Base-by-base conservation (phyloP, 768 basidiomycete species). In the Tricholoma sp. region DNA sequence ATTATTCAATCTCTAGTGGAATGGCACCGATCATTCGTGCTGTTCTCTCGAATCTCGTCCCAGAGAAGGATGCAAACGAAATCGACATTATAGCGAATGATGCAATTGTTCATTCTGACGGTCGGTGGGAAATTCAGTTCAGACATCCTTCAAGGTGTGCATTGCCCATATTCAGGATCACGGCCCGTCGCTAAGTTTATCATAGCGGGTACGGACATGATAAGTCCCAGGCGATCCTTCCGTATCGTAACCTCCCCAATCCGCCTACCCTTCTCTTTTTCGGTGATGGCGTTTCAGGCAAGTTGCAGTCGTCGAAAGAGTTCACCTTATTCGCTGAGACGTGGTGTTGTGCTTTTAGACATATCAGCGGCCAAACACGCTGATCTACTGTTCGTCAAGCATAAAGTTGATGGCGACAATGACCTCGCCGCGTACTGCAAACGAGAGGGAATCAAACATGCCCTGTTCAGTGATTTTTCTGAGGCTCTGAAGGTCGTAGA, bases 31-130 rank as follows among this genome's bases (percentile, higher is more conserved):
- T 91, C 61, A 98, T 99, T 63, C 89, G 92, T 41, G 91, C 91
- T 0, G 89, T 97, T 5, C 80, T 98, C n/a, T 82, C 85, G 47
- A 87, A 84, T 59, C 84, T 94, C 45, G 76, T 95, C 52, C 90
- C 89, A 9, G 77, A 83, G 34, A 81, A 86, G 58, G 83, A 82
- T 29, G 86, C 91, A 4, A 74, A 81, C 45, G 78, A 84, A 34
- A 95, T 98, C 53, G 84, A 91, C 57, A 89, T 99, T 65, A 91
- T 99, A 63, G 86, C 95, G n/a, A 99, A 99, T 73, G 88, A 92
- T 60, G 92, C 90, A 42, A 74, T 76, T 12, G 72, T 88, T 49
- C 74, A 82, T 20, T 74, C 80, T 6, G 82, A 86, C 57, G 86
- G 83, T 2, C 80, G 76, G 58, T 94, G 95, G 88, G 79, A 81